Percentiles rank a stretch among this genome's conserved stretches.
Conservation (phyloP, 176 grass and related monocot species). For the Aegilops sharonensis region DNA sequence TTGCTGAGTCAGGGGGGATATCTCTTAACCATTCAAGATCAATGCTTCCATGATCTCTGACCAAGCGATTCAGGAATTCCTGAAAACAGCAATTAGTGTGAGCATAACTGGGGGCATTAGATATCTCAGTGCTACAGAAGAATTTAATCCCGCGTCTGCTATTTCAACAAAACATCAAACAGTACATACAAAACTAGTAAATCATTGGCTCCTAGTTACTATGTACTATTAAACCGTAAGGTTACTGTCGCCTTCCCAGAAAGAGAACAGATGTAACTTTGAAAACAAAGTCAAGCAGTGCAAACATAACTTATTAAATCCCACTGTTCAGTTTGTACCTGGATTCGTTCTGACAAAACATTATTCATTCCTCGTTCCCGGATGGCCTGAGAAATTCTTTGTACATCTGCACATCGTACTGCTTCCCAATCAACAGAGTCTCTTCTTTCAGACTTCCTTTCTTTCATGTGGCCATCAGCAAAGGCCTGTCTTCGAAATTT, state of each 20-base stretch:
- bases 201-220: neutral
- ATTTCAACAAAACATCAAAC: conserved; percentile 9
- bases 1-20: conserved; percentile 62
- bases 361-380: conserved; percentile 90
- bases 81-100: conserved; percentile 39
- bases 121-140: conserved; percentile 10
- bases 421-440: conserved; percentile 90
- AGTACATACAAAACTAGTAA: neutral
- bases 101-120: conserved; percentile 21
- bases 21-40: conserved; percentile 97
- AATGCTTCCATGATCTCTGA: conserved; percentile 88
- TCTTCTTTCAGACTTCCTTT: conserved; percentile 53
- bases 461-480: conserved; percentile 37
- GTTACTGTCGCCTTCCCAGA: conserved; percentile 7
- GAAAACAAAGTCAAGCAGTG: conserved; percentile 6
- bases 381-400: conserved; percentile 69
- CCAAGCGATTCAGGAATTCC: conserved; percentile 89
- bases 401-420: conserved; percentile 62
- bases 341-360: conserved; percentile 75
- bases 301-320: conserved; percentile 20
- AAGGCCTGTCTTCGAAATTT: conserved; percentile 43
- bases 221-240: neutral
- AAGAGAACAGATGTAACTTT: neutral
- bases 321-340: conserved; percentile 45
- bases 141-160: neutral